Percentiles rank a stretch among this genome's conserved stretches.
Evolutionary conservation across 2,329 filamentous ascomycete species (phyloP).

Genomic region (Penicillium sp.): DNA sequence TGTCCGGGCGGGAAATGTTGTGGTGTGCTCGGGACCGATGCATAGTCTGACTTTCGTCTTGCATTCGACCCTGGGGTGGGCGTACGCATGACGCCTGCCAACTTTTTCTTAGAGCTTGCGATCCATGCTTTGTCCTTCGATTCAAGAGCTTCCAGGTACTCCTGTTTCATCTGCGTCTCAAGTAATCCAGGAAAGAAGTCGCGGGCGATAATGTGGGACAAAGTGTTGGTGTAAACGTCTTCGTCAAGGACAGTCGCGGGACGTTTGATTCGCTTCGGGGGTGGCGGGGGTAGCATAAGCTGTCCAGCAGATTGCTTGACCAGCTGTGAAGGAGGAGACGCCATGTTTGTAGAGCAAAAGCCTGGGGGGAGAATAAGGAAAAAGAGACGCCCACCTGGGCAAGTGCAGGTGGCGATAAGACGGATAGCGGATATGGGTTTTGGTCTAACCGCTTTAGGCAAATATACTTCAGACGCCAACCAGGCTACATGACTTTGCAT

Average conservation of each 20-base stretch:
- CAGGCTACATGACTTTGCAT: background rate
- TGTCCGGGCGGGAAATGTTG: conserved; percentile 46
- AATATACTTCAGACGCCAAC: background rate
- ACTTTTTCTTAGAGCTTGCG: conserved; percentile 68
- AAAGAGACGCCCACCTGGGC: conserved; percentile 5
- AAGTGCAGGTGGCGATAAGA: conserved; percentile 16
- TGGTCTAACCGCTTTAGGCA: conserved; percentile 7
- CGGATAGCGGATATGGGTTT: conserved; percentile 14
- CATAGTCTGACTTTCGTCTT: conserved; percentile 11
- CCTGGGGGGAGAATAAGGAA: background rate
- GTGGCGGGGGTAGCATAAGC: conserved; percentile 84
- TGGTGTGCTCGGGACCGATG: conserved; percentile 49
- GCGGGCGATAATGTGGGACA: conserved; percentile 91
- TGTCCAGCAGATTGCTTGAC: conserved; percentile 47
- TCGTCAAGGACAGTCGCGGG: conserved; percentile 87
- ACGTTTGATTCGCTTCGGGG: conserved; percentile 84
- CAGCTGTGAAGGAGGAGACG: conserved; percentile 30
- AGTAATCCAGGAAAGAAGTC: conserved; percentile 94
- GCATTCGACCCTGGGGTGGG: conserved; percentile 64
- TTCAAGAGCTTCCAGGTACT: conserved; percentile 87
- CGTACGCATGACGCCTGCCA: conserved; percentile 73
- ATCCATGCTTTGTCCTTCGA: conserved; percentile 87
- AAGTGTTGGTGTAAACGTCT: conserved; percentile 83
- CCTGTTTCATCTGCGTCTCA: conserved; percentile 81
- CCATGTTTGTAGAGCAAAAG: conserved; percentile 21